Base-by-base conservation (phyloP, 2,329 filamentous ascomycete genomes). In the Anthostomella pinea region DNA sequence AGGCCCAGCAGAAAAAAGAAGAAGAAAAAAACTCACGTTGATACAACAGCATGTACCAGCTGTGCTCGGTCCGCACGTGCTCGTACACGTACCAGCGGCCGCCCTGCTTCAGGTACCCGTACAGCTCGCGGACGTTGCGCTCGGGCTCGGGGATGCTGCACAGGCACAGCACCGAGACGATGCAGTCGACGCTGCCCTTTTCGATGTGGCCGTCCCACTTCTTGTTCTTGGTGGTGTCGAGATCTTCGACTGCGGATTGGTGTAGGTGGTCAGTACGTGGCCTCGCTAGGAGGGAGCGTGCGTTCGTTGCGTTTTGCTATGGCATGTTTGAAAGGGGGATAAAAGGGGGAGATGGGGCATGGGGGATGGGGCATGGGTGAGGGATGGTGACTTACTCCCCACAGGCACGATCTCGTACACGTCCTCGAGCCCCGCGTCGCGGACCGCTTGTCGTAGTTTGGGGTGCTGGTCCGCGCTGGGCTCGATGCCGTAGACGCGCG, bases 61-160 rank as follows among this genome's bases (percentile, higher is more conserved):
- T 63, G 4, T 57, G 48, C 27, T 62, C 59, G 32, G 57, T 59
- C 36, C 58, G 54, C 24, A 83, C 75, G 49, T 83, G 79, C 62
- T 83, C 79, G 47, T 72, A 82, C 1, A 78, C 68, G 43, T 80
- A 78, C 77, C 78, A 82, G 23, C 72, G 63, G 0, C 79, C 79
- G 5, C 79, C 79, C 5, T 74, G 72, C 59, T 78, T 81, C 41
- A 83, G 64, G 34, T 73, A 70, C 20, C 65, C 59, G 54, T 81
- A 81, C 19, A 83, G 57, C 44, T 72, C 68, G 38, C 58, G 59
- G 41, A 79, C 69, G 41, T 81, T 77, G 46, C 63, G 60, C 49
- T 75, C 63, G 3, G 77, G 78, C 3, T 78, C 70, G 0, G 80
- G 80, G 33, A 83, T 80, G 48, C 74, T 77, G 64, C 79, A 84